A percentile compares a stretch with the other conserved stretches of the same genome.
phyloP scores from a whole-genome alignment of 257 asterid genomes.

The Solanum dulcamara region DNA sequence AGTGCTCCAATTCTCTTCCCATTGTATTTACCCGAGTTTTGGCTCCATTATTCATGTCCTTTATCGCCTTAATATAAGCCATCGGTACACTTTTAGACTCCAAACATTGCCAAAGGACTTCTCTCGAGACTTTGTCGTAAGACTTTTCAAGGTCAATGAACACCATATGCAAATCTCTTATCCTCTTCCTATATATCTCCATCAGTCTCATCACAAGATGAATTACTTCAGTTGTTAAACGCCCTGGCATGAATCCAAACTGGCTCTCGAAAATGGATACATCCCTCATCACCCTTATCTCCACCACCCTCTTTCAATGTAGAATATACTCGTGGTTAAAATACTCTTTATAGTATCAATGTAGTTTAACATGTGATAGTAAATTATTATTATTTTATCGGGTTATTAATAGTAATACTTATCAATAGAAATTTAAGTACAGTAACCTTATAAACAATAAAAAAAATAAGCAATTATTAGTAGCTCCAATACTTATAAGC shows the following conservation, averaged over 20 bases:
- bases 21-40: background rate
- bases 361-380: background rate
- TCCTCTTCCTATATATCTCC: no score
- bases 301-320: no score
- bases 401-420: background rate
- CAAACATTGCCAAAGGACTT: no score
- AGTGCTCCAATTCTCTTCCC: background rate
- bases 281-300: no score
- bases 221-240: no score
- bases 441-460: background rate
- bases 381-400: background rate
- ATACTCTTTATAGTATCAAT: background rate
- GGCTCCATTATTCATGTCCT: background rate
- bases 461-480: background rate
- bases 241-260: background rate
- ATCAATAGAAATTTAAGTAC: background rate
- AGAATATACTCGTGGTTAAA: background rate
- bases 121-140: no score
- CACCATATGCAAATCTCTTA: no score
- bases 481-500: background rate
- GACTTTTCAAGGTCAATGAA: no score
- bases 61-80: no score
- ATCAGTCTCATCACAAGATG: no score
- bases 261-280: no score
- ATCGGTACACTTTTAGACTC: no score